Base-by-base conservation (phyloP, 805 yeast species). In the Isabelozyma gotoi region DNA sequence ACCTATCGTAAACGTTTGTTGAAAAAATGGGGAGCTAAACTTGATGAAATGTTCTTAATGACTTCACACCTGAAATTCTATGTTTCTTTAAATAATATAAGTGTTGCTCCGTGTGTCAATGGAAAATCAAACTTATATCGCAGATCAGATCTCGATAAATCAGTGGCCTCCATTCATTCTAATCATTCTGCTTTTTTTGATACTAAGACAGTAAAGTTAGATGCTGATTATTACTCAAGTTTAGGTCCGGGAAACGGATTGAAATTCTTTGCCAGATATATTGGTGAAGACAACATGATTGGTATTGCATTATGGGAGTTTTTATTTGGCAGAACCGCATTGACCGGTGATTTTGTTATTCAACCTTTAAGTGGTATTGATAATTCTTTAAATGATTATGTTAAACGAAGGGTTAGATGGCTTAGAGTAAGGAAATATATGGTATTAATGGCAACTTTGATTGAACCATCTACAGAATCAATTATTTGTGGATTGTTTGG, bases 271-370 rank as follows among this genome's bases (percentile, higher is more conserved):
- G 81, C 96, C 6, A 71, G 81, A 44, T 90, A 84, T 59, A 89
- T 89, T 56, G 96, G 96, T 5, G 97, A 89, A 59, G 97, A 89
- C 61, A 89, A 89, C 61, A 86, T 88, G 95, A 89, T 89, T 48
- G 96, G 88, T 4, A 88, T 87, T 39, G 87, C 89, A 1, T 59
- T 89, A 14, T 89, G 96, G 96, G 80, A 81, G 39, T 60, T 60
- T 45, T 82, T 86, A 18, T 43, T 55, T 18, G 85, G 87, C 2
- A 69, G 90, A 50, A 87, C 96, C 0, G 90, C 85, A 0, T 71
- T 88, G 73, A 83, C 92, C 0, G 81, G 85, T 1, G 96, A 89
- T 58, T 76, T 81, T 38, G 96, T 82, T 1, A 65, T 87, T 3
- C 97, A 89, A 58, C 96, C 96, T 0, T 52, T 72, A 21, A 57